A percentile compares a stretch with the other conserved stretches of the same genome.
phyloP scores from a whole-genome alignment of 1,139 yeast species.

The Pichia sp. region DNA sequence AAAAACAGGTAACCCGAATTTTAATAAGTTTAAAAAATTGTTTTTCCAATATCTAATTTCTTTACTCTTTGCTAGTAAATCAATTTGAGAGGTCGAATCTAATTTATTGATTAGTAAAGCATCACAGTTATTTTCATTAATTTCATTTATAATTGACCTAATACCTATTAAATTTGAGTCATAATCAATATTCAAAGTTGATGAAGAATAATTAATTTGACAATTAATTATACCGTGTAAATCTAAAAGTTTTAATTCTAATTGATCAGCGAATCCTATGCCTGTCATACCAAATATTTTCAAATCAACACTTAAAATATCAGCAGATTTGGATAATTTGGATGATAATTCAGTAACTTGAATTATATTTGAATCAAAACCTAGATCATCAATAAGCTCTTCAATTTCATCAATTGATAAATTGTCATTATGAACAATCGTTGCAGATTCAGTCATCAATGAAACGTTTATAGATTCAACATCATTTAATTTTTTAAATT shows the following conservation, averaged over 20 bases:
- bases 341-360: conserved; percentile 33
- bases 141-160: conserved; percentile 46
- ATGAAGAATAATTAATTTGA: conserved; percentile 34
- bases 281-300: conserved; percentile 57
- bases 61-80: conserved; percentile 57
- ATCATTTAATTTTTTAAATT: conserved; percentile 43
- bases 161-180: conserved; percentile 46
- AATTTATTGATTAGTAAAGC: conserved; percentile 36
- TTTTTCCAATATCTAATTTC: conserved; percentile 68
- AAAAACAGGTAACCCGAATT: conserved; percentile 60
- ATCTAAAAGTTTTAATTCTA: conserved; percentile 39
- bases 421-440: conserved; percentile 40
- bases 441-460: conserved; percentile 64
- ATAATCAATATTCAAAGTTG: conserved; percentile 41
- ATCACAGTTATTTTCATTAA: conserved; percentile 45
- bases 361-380: conserved; percentile 43
- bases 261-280: conserved; percentile 48
- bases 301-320: conserved; percentile 22
- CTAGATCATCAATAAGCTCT: conserved; percentile 62
- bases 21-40: conserved; percentile 45
- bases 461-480: conserved; percentile 52
- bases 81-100: conserved; percentile 57
- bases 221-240: conserved; percentile 43
- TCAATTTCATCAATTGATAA: conserved; percentile 34
- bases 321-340: conserved; percentile 2